These are phyloP conservation scores for Fomitopsis serialis DNA, from an alignment of 768 basidiomycete species.

Conservation along the genomic window DNA sequence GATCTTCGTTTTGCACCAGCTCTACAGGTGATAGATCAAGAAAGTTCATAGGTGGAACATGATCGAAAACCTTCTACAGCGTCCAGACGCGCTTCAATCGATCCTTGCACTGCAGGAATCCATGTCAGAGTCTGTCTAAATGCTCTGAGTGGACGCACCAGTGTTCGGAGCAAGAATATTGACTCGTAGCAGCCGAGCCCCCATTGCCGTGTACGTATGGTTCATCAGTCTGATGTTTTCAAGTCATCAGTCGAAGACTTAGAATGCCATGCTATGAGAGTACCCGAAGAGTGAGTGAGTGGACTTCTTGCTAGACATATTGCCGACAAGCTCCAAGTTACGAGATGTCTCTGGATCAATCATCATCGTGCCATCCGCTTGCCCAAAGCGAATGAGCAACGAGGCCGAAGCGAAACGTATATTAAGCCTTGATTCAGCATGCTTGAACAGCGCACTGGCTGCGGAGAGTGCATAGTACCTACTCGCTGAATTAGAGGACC, in stretches of 20 bases:
- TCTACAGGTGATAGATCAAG: constrained; percentile 38
- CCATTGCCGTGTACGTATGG: constrained; percentile 89
- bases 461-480: constrained; percentile 83
- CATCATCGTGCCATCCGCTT: constrained; percentile 91
- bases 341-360: constrained; percentile 86
- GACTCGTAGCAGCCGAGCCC: constrained; percentile 67
- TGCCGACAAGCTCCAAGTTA: constrained; percentile 86
- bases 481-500: constrained; percentile 6
- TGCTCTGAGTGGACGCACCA: constrained; percentile 30
- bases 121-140: background rate
- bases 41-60: background rate
- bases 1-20: constrained; percentile 70
- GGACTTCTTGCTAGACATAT: constrained; percentile 61
- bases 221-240: constrained; percentile 52
- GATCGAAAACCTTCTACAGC: constrained; percentile 64
- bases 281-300: constrained; percentile 79
- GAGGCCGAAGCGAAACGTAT: constrained; percentile 66
- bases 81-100: constrained; percentile 79
- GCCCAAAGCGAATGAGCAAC: constrained; percentile 67
- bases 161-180: constrained; percentile 82
- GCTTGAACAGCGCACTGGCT: constrained; percentile 81
- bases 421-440: constrained; percentile 66
- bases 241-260: background rate
- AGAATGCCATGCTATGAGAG: background rate
- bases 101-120: constrained; percentile 40